A percentile compares a stretch with the other conserved stretches of the same genome.
phyloP scores from a whole-genome alignment of 2,329 filamentous ascomycete genomes.

The Aureobasidium lini region DNA sequence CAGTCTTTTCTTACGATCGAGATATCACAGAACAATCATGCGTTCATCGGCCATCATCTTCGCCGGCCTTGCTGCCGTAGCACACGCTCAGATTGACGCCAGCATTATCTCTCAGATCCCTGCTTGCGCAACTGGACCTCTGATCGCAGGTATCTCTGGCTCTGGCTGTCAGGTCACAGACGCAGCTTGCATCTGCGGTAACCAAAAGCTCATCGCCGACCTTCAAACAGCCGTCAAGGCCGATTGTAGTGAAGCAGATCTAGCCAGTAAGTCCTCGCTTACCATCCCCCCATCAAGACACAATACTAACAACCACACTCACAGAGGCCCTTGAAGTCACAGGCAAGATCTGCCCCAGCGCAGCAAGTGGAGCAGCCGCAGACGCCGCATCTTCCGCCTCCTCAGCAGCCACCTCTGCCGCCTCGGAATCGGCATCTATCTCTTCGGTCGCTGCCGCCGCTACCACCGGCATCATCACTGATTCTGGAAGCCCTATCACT shows the following conservation, averaged over 20 bases:
- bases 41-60: background rate
- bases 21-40: background rate
- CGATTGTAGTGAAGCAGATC: background rate
- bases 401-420: background rate
- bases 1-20: background rate
- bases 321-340: background rate
- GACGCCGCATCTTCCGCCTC: background rate
- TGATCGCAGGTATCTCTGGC: background rate
- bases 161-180: conserved; percentile 2
- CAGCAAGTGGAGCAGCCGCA: background rate
- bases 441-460: background rate
- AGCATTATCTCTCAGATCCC: conserved; percentile 2
- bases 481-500: background rate
- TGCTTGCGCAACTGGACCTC: background rate
- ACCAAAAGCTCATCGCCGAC: background rate
- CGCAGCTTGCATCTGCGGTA: conserved; percentile 4
- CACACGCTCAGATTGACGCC: background rate
- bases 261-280: background rate
- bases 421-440: background rate
- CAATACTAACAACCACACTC: background rate
- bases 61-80: background rate
- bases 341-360: conserved; percentile 1
- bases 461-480: background rate
- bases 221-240: background rate
- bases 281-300: background rate